Conservation (phyloP, 2,329 filamentous ascomycete species). For the Coniochaeta hoffmannii region DNA sequence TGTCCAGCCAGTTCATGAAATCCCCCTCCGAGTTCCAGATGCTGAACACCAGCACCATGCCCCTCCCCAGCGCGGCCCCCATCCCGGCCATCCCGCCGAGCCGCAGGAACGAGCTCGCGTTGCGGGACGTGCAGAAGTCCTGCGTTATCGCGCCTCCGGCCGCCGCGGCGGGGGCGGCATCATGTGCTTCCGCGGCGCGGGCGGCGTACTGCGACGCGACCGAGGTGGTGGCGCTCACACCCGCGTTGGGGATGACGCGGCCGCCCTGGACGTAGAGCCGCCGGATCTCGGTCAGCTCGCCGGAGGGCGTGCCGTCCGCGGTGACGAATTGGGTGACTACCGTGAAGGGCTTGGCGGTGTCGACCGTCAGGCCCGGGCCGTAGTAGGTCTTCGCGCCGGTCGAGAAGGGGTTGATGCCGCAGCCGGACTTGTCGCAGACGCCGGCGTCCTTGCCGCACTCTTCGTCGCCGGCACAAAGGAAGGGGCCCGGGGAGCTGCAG, state of each 20-base stretch:
- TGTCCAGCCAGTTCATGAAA: conserved; percentile 45
- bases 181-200: conserved; percentile 43
- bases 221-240: conserved; percentile 35
- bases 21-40: conserved; percentile 40
- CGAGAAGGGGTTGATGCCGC: conserved; percentile 34
- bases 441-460: conserved; percentile 26
- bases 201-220: conserved; percentile 43
- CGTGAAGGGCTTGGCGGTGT: conserved; percentile 30
- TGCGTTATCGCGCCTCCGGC: conserved; percentile 33
- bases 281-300: conserved; percentile 34
- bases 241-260: conserved; percentile 35
- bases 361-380: conserved; percentile 25
- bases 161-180: conserved; percentile 22
- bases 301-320: conserved; percentile 22
- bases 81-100: conserved; percentile 45
- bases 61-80: conserved; percentile 34
- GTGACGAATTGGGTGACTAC: conserved; percentile 39
- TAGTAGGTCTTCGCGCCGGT: conserved; percentile 20
- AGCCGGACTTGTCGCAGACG: conserved; percentile 36
- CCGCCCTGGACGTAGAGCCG: conserved; percentile 43
- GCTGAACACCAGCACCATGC: conserved; percentile 38
- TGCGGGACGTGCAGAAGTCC: conserved; percentile 44
- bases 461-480: conserved; percentile 32
- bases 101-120: conserved; percentile 30
- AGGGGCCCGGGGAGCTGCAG: conserved; percentile 35